Percentiles rank a stretch among this genome's conserved stretches.
Conservation (phyloP, 345 rosid genomes). For the Draba incana region DNA sequence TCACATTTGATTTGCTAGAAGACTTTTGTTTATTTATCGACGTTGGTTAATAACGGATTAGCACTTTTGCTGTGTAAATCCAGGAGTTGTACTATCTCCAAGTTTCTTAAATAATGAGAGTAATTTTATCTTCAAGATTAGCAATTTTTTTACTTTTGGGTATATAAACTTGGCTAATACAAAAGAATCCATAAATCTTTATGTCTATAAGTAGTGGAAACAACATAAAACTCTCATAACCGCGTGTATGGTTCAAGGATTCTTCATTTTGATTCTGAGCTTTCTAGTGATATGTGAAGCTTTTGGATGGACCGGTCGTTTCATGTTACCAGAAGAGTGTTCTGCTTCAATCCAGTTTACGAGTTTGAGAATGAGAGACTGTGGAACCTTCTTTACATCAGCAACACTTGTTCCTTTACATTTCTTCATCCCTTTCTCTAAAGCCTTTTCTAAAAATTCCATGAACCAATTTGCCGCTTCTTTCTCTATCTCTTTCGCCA, state of each 20-base stretch:
- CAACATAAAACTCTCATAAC: neutral
- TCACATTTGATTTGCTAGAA: neutral
- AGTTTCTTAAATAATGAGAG: constrained; percentile 23
- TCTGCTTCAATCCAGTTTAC: constrained; percentile 92
- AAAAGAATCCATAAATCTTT: constrained; percentile 24
- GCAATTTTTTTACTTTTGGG: neutral
- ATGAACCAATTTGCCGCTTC: constrained; percentile 97
- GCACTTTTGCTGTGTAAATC: constrained; percentile 22
- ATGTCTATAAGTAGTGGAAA: constrained; percentile 29
- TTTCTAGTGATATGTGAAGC: constrained; percentile 76
- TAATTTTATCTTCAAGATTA: constrained; percentile 1
- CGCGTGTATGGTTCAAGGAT: constrained; percentile 45
- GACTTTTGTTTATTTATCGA: neutral
- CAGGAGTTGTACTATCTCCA: neutral
- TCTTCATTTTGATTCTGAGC: constrained; percentile 83
- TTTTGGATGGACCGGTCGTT: constrained; percentile 73
- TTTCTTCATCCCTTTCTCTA: constrained; percentile 81
- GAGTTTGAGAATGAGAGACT: constrained; percentile 71
- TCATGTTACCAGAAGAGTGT: constrained; percentile 54
- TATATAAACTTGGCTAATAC: constrained; percentile 28
- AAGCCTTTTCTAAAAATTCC: constrained; percentile 81
- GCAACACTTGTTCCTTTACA: constrained; percentile 49
- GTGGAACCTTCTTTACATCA: constrained; percentile 68
- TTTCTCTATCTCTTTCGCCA: constrained; percentile 69
- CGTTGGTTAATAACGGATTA: constrained; percentile 8